Evolutionary conservation across 768 basidiomycete species (phyloP), one percentile per base, ranked within the genome.

Genomic region (Russula ochroleuca): DNA sequence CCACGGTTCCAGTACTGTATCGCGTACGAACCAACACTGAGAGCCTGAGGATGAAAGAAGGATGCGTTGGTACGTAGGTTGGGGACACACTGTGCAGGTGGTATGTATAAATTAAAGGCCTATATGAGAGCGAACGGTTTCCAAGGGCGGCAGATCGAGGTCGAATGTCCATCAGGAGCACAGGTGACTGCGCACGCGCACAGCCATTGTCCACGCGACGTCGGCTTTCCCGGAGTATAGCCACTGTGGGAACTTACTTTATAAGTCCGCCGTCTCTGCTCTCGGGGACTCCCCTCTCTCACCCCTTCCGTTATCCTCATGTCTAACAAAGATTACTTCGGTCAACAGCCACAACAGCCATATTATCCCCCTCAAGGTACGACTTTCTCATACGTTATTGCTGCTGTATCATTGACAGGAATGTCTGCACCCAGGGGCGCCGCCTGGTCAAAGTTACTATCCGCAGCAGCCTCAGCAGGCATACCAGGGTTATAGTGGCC

Each of bases 241-340:
- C 17, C 48, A 53, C 5, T 31, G 56, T 59, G 63, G 28, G 63
- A 64, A 59, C 13, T 53, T 47, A 31, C 52, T 61, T 57, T 60
- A 64, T 62, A 64, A 64, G 59, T 45, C 53, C 52, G 63, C 58
- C 14, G 13, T 21, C 21, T 5, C 13, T 40, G 10, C 3, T 0
- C 9, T 7, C 14, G 15, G 8, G 37, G 9, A 19, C 2, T 28
- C 48, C 38, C 23, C 33, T 33, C 49, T 45, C 47, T 28, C 57
- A 10, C 13, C 52, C 57, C 47, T 61, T 56, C 48, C 51, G 40
- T 59, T 57, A 60, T 57, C 56, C 53, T 56, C 67, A 69, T 71
- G 89, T 86, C 88, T 65, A 86, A 84, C 71, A 84, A 85, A 75
- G 88, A 90, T 69, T 92, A 88, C 70, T 90, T 90, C 75, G 72